phyloP scores from a whole-genome alignment of 2,329 filamentous ascomycete species.

The Ceratocystis alfenasii region DNA sequence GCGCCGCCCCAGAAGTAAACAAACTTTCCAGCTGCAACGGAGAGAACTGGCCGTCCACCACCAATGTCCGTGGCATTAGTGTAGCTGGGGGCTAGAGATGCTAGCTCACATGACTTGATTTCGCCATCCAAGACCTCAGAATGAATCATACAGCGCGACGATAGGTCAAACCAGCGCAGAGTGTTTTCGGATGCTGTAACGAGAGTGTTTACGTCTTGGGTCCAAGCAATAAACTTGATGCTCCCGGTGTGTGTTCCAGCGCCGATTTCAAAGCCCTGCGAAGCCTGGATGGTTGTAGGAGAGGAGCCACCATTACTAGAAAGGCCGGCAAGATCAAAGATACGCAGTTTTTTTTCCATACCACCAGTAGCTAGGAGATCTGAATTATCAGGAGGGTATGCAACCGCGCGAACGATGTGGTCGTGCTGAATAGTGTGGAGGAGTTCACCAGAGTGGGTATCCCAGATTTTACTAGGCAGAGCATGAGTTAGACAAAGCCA shows the following conservation, averaged over 20 bases:
- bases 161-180: slow-evolving; percentile 87
- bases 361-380: slow-evolving; percentile 88
- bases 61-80: slow-evolving; percentile 51
- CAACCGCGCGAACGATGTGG: slow-evolving; percentile 88
- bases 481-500: slow-evolving; percentile 27
- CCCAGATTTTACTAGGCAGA: slow-evolving; percentile 75
- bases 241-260: slow-evolving; percentile 69
- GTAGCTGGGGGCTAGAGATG: slow-evolving; percentile 48
- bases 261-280: slow-evolving; percentile 73
- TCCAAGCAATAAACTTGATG: slow-evolving; percentile 97
- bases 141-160: slow-evolving; percentile 60
- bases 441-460: slow-evolving; percentile 85
- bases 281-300: slow-evolving; percentile 37
- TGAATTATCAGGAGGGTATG: slow-evolving; percentile 69
- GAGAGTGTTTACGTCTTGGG: slow-evolving; percentile 71
- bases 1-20: slow-evolving; percentile 82
- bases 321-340: slow-evolving; percentile 70
- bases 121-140: slow-evolving; percentile 69
- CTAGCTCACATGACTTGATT: slow-evolving; percentile 87
- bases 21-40: slow-evolving; percentile 85
- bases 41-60: slow-evolving; percentile 60
- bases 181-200: slow-evolving; percentile 88
- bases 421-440: slow-evolving; percentile 79
- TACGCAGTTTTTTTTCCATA: slow-evolving; percentile 88
- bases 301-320: slow-evolving; percentile 28